Evolutionary conservation across 495 filamentous ascomycete species (phyloP).

Genomic region (Xylaria castorea): DNA sequence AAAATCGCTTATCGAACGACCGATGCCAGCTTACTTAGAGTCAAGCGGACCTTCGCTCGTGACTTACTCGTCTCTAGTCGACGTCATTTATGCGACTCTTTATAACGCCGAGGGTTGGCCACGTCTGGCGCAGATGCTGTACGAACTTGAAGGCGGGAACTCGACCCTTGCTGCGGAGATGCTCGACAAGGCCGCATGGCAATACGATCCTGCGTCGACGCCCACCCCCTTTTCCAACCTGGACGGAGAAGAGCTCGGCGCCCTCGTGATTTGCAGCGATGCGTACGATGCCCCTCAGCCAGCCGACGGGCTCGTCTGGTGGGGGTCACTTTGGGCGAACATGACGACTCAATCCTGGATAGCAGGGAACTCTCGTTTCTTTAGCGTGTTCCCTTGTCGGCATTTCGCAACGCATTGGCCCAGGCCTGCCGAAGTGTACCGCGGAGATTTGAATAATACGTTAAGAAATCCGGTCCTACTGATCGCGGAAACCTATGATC

Average conservation of each 20-base stretch:
- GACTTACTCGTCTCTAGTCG: conserved; percentile 50
- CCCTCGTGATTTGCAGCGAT: conserved; percentile 53
- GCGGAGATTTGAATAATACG: conserved; percentile 50
- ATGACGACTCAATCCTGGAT: conserved; percentile 53
- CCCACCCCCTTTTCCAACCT: conserved; percentile 38
- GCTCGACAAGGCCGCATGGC: conserved; percentile 47
- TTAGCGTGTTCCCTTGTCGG: conserved; percentile 49
- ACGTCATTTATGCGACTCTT: conserved; percentile 46
- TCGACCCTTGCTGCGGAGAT: conserved; percentile 44
- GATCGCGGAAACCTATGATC: conserved; percentile 56
- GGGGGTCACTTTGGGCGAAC: conserved; percentile 50
- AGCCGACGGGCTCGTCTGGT: conserved; percentile 49
- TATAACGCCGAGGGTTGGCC: conserved; percentile 53
- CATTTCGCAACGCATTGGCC: conserved; percentile 53
- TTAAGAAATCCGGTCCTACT: conserved; percentile 51
- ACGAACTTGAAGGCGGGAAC: conserved; percentile 52
- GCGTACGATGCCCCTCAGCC: conserved; percentile 50
- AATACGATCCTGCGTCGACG: conserved; percentile 44
- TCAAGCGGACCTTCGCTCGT: conserved; percentile 48
- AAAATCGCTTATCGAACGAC: conserved; percentile 42
- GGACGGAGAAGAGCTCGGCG: conserved; percentile 44
- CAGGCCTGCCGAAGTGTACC: conserved; percentile 50
- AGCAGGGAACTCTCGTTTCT: conserved; percentile 52
- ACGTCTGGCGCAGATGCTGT: conserved; percentile 45
- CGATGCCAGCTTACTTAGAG: conserved; percentile 43